These are phyloP conservation scores for Ogataea degrootiae DNA, from an alignment of 805 yeast species.

Conservation along the genomic window DNA sequence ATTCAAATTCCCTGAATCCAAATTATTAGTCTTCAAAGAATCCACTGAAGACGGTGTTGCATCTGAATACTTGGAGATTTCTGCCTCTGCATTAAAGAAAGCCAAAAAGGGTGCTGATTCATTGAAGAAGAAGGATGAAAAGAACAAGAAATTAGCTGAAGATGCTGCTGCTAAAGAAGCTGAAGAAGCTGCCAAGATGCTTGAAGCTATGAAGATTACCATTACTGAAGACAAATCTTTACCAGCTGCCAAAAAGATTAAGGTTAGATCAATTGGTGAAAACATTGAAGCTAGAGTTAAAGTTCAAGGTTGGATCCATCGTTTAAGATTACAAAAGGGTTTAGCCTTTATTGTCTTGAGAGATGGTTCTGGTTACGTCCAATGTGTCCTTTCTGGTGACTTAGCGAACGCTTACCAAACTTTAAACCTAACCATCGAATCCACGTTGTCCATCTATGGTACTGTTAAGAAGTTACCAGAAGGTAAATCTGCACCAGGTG, in stretches of 20 bases:
- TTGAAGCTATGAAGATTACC: constrained; percentile 74
- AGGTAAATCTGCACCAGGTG: constrained; percentile 97
- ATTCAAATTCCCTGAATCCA: constrained; percentile 42
- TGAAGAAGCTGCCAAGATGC: constrained; percentile 67
- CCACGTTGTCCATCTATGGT: constrained; percentile 80
- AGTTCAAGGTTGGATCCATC: constrained; percentile 94
- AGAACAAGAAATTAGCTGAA: constrained; percentile 54
- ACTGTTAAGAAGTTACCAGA: constrained; percentile 80
- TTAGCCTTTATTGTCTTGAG: constrained; percentile 85
- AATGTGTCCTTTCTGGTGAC: constrained; percentile 84
- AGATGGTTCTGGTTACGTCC: constrained; percentile 92
- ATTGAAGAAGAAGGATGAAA: constrained; percentile 73
- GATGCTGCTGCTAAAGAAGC: constrained; percentile 53
- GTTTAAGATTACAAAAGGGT: constrained; percentile 90
- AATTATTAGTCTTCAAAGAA: constrained; percentile 56
- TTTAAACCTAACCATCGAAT: constrained; percentile 78
- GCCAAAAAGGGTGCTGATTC: constrained; percentile 96
- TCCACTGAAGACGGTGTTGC: constrained; percentile 44
- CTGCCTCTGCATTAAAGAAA: constrained; percentile 89
- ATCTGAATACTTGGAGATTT: constrained; percentile 63
- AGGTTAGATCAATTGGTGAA: constrained; percentile 52
- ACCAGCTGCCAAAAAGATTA: constrained; percentile 64
- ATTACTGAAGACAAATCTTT: constrained; percentile 70
- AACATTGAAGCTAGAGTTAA: constrained; percentile 63
- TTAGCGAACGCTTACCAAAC: constrained; percentile 89